Percentiles rank a stretch among this genome's conserved stretches.
phyloP scores from a whole-genome alignment of 768 basidiomycete genomes.

The Psilocybe azurescens region DNA sequence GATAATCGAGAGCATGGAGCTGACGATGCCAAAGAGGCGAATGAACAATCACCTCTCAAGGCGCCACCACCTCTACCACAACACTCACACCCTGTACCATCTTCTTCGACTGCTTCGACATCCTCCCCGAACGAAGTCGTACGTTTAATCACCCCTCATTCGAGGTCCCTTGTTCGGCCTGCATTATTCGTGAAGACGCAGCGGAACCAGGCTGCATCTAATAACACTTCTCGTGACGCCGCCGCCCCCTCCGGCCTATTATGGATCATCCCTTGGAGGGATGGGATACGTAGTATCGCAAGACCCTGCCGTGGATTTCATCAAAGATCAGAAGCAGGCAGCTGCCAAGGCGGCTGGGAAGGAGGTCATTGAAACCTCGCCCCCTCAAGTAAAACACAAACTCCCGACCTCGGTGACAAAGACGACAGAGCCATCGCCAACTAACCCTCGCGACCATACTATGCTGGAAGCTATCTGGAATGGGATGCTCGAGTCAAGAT shows the following conservation, averaged over 20 bases:
- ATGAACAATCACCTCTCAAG: background rate
- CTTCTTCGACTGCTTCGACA: background rate
- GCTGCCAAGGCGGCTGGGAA: background rate
- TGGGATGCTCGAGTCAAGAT: constrained; percentile 70
- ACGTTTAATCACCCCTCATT: constrained; percentile 3
- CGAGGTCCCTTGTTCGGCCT: constrained; percentile 14
- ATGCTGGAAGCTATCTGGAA: constrained; percentile 68
- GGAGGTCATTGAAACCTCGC: background rate
- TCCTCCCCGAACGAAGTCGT: background rate
- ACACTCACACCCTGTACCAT: background rate
- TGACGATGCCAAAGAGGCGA: background rate
- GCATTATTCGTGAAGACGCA: constrained; percentile 16
- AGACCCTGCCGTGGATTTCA: constrained; percentile 19
- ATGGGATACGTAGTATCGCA: constrained; percentile 23
- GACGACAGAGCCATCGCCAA: constrained; percentile 26
- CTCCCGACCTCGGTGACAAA: background rate
- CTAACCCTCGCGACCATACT: constrained; percentile 71
- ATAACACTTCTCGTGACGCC: background rate
- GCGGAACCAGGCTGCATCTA: background rate
- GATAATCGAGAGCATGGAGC: background rate
- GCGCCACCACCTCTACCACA: background rate
- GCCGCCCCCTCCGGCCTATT: background rate
- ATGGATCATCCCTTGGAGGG: constrained; percentile 27
- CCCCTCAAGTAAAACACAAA: background rate
- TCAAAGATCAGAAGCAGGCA: constrained; percentile 19